phyloP scores from a whole-genome alignment of 345 rosid genomes.

The Rubroshorea leprosula region DNA sequence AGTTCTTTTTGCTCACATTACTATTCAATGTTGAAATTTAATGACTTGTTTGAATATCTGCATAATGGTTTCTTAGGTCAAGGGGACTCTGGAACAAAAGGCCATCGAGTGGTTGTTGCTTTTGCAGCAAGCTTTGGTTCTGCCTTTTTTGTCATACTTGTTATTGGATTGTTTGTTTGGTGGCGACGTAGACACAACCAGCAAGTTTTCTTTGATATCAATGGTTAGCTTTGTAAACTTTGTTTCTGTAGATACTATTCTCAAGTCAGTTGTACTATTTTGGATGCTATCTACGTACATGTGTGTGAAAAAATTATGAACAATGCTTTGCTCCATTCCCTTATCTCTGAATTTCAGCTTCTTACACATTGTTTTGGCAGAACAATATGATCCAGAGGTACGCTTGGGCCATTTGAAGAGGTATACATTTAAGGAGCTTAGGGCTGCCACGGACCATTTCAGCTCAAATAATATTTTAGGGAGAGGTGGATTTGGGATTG shows the following conservation, averaged over 20 bases:
- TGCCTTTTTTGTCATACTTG: constrained; percentile 49
- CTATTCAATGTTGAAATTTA: not conserved
- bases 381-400: not conserved
- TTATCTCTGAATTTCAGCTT: not conserved
- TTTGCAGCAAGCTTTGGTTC: constrained; percentile 87
- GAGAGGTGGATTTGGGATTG: not conserved
- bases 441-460: not conserved
- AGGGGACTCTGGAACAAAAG: constrained; percentile 44
- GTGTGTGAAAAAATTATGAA: no score
- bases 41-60: not conserved
- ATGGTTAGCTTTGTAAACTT: constrained; percentile 48
- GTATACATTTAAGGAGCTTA: not conserved
- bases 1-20: not conserved
- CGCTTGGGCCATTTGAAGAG: not conserved
- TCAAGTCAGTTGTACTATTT: no score
- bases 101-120: constrained; percentile 72
- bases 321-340: no score
- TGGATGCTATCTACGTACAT: no score
- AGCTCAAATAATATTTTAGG: not conserved
- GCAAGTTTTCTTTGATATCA: constrained; percentile 94
- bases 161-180: constrained; percentile 68
- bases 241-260: no score
- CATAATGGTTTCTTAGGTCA: constrained; percentile 36
- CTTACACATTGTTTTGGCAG: not conserved
- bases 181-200: constrained; percentile 85